phyloP scores from a whole-genome alignment of 768 basidiomycete genomes.

The Boletus sp. region DNA sequence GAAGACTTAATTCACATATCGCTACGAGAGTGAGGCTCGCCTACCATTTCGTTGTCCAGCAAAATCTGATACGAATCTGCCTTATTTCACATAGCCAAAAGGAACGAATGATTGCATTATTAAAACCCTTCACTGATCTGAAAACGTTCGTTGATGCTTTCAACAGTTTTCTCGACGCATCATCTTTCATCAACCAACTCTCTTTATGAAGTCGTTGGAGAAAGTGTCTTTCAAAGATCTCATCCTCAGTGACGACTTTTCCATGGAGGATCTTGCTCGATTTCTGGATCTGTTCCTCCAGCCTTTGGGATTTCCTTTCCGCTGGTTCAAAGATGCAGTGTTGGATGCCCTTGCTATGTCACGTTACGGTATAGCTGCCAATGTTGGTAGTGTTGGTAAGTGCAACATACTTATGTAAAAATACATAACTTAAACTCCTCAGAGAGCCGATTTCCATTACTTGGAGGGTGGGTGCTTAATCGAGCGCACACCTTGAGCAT shows the following conservation, averaged over 20 bases:
- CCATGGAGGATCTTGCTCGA: conserved; percentile 18
- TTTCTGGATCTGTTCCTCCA: conserved; percentile 6
- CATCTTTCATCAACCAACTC: conserved; percentile 28
- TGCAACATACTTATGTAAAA: neutral
- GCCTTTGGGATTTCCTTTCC: conserved; percentile 15
- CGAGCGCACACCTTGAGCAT: conserved; percentile 17
- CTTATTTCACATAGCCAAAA: conserved; percentile 5
- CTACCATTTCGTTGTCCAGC: neutral
- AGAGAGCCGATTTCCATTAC: conserved; percentile 22
- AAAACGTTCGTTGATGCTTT: conserved; percentile 1
- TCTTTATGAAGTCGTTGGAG: conserved; percentile 29
- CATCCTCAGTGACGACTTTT: conserved; percentile 32
- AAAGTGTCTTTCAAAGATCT: conserved; percentile 35
- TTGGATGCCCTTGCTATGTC: conserved; percentile 23
- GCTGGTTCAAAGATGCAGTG: conserved; percentile 30
- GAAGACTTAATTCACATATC: conserved; percentile 19
- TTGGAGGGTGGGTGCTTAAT: conserved; percentile 35
- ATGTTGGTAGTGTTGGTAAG: conserved; percentile 10
- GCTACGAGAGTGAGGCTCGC: conserved; percentile 8
- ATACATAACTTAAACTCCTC: neutral
- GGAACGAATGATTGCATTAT: neutral
- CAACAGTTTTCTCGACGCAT: conserved; percentile 31
- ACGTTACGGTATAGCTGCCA: conserved; percentile 7
- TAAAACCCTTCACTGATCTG: conserved; percentile 1
- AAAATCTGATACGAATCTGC: neutral